Base-by-base conservation (phyloP, 257 asterid genomes). In the Paraleonurus japonicus region DNA sequence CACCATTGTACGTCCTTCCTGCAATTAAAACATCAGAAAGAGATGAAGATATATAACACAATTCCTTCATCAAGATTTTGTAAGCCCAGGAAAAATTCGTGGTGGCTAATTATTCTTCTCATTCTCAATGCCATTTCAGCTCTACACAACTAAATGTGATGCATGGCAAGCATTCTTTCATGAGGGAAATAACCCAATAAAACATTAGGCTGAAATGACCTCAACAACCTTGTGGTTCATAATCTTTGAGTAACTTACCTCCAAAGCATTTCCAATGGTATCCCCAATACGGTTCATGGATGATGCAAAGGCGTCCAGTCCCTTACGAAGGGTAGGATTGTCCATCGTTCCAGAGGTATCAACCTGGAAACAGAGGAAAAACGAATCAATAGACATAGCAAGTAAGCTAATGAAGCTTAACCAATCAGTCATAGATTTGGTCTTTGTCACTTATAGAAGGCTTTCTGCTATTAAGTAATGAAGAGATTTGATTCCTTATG, bases 1-100 rank as follows among this genome's bases (percentile, higher is more conserved):
- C 19, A 87, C 87, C 30, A 83, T 85, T 22, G 84, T 78, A 61
- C 92, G 91, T 5, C 96, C 93, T 75, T 87, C 96, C 96, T 91
- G 82, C 41, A 76, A 45, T 64, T 4, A 24, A 63, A 72, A 20
- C 39, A 33, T 47, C 60, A 69, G 5, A 72, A 65, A 59, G 24
- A 67, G 24, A 67, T 50, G 54, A 28, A 11, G 35, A 23, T 51
- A 73, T 4, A 33, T 26, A 50, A 75, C 57, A 19, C 22, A 32
- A 12, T 7, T 70, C 58, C 9, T 72, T 22, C 16, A 53, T 19
- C 59, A 20, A 54, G 37, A 43, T 16, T 19, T n/a, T 30, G 5
- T 16, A 11, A 62, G 69, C 43, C 11, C 71, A 48, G 22, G 63
- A 60, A 24, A 4, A 2, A 48, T 9, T 16, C 20, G 43, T 67